These are phyloP conservation scores for Scutellaria galericulata DNA, from an alignment of 257 asterid genomes.

Conservation along the genomic window DNA sequence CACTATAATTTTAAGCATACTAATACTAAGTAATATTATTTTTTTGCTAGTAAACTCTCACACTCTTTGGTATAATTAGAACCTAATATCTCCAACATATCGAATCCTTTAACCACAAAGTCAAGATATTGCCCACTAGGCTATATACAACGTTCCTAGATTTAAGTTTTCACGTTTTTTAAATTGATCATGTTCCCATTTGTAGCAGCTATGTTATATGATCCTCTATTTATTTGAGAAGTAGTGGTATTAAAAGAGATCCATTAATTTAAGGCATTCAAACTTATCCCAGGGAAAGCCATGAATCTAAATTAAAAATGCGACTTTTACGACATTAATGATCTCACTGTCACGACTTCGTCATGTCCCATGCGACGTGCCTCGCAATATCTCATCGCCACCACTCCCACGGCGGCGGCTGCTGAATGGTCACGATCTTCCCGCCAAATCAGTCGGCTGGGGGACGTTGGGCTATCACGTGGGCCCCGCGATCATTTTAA, in stretches of 20 bases:
- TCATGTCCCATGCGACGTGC: conserved; percentile 11
- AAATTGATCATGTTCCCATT: neutral
- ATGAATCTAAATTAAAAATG: conserved; percentile 25
- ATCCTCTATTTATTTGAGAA: too few species aligned
- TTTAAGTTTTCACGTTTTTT: too few species aligned
- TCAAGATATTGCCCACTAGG: too few species aligned
- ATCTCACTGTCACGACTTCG: conserved; percentile 20
- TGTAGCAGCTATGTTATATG: neutral
- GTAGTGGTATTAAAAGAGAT: too few species aligned
- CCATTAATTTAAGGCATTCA: neutral
- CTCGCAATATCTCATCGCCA: neutral
- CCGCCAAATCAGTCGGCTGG: conserved; percentile 46
- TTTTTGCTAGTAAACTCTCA: too few species aligned
- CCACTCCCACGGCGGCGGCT: conserved; percentile 14
- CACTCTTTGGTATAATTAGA: too few species aligned
- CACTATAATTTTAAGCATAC: too few species aligned
- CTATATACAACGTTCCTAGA: too few species aligned
- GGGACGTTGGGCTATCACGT: neutral
- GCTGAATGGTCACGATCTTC: conserved; percentile 23
- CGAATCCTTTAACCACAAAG: too few species aligned
- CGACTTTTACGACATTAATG: neutral
- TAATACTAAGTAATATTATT: too few species aligned
- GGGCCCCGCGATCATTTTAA: conserved; percentile 32
- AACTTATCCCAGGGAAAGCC: neutral
- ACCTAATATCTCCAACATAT: too few species aligned